Evolutionary conservation across 139 green algal genomes (phyloP).

Genomic region (Tetratostichococcus sp.): DNA sequence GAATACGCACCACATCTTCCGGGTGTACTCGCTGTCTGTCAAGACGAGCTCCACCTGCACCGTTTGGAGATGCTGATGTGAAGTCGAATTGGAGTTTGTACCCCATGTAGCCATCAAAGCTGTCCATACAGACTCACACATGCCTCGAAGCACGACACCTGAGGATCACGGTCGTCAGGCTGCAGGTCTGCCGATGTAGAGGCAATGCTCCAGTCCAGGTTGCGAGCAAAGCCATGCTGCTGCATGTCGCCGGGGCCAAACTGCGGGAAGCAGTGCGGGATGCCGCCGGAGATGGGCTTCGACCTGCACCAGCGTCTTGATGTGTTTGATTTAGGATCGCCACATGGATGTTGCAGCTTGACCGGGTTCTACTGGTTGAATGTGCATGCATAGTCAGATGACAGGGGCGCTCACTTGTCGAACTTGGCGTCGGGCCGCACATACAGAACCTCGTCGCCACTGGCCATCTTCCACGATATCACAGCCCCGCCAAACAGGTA

Average conservation of each 20-base stretch:
- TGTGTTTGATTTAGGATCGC: no score
- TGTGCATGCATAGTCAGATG: no score
- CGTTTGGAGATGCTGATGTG: background rate
- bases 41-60: constrained; percentile 75
- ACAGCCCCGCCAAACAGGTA: constrained; percentile 87
- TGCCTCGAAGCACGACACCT: constrained; percentile 11
- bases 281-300: constrained; percentile 88
- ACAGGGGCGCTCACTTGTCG: constrained; percentile 29
- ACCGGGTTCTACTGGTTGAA: no score
- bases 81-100: no score
- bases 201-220: constrained; percentile 82
- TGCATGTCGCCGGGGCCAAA: constrained; percentile 76
- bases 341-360: no score
- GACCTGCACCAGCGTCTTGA: constrained; percentile 32
- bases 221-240: constrained; percentile 97
- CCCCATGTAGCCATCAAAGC: background rate
- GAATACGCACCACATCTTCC: constrained; percentile 71
- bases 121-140: no score
- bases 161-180: constrained; percentile 82
- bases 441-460: constrained; percentile 90
- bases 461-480: constrained; percentile 83
- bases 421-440: constrained; percentile 93
- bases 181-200: constrained; percentile 82
- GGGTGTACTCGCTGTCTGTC: constrained; percentile 84
- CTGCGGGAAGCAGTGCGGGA: constrained; percentile 96